Conservation (phyloP, 331 rosid genomes). For the Acacia pycnantha region DNA sequence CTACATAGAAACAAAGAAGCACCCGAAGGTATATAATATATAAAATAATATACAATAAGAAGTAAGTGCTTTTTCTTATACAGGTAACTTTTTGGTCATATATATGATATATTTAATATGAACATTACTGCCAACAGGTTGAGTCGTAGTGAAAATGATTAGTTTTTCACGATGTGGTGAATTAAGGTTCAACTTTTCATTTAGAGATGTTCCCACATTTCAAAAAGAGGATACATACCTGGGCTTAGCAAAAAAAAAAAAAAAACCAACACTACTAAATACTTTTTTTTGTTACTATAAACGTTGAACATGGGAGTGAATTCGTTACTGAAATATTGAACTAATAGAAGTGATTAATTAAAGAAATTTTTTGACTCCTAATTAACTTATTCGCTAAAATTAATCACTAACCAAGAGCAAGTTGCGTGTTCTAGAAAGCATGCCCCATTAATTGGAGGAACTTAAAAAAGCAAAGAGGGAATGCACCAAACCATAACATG, state of each 20-base stretch:
- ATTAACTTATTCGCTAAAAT: too few species aligned
- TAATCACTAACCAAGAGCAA: neutral
- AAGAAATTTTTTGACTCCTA: neutral
- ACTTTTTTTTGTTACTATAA: neutral
- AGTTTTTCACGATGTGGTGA: too few species aligned
- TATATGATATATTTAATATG: neutral
- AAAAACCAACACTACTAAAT: too few species aligned
- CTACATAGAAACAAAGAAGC: neutral
- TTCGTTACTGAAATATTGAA: neutral
- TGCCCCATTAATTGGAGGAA: neutral
- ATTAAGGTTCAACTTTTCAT: too few species aligned
- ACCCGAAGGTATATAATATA: neutral
- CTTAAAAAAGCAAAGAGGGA: neutral
- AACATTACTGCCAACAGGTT: neutral
- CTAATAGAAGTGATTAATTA: neutral
- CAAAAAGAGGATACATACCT: too few species aligned
- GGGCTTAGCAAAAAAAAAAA: too few species aligned
- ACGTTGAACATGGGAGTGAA: neutral
- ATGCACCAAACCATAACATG: conserved; percentile 13
- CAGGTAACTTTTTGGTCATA: neutral
- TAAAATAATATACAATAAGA: neutral
- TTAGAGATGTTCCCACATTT: too few species aligned
- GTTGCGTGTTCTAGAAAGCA: neutral
- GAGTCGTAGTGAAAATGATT: too few species aligned
- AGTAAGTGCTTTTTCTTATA: neutral